Evolutionary conservation across 768 basidiomycete species (phyloP).

Genomic region (Suillus cothurnatus): DNA sequence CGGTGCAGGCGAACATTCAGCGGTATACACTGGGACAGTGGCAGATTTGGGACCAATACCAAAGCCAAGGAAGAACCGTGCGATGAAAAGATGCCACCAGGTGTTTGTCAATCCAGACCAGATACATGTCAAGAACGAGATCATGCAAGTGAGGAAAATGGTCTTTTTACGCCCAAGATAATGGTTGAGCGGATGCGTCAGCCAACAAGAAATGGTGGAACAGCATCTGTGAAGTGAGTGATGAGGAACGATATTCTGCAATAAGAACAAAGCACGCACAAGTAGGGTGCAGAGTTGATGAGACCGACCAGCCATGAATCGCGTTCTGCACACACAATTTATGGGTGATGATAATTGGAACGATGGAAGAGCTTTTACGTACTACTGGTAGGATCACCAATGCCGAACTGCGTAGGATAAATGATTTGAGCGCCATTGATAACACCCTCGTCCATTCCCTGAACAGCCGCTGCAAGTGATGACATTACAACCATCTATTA

Average conservation of each 20-base stretch:
- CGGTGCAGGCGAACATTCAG: slow-evolving; percentile 76
- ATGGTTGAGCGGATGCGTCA: slow-evolving; percentile 71
- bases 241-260: slow-evolving; percentile 11
- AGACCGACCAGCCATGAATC: slow-evolving; percentile 79
- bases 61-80: slow-evolving; percentile 54
- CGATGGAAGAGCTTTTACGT: slow-evolving; percentile 12
- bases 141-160: slow-evolving; percentile 59
- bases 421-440: slow-evolving; percentile 46
- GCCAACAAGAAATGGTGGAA: slow-evolving; percentile 58
- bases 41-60: slow-evolving; percentile 57
- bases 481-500: slow-evolving; percentile 56
- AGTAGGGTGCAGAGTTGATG: slow-evolving; percentile 67
- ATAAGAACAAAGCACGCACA: slow-evolving; percentile 36
- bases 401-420: slow-evolving; percentile 60
- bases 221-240: slow-evolving; percentile 46
- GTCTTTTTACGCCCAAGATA: slow-evolving; percentile 63
- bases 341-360: slow-evolving; percentile 15
- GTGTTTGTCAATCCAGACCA: slow-evolving; percentile 57
- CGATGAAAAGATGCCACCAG: slow-evolving; percentile 60
- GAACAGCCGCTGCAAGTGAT: slow-evolving; percentile 80
- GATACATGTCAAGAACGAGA: slow-evolving; percentile 55
- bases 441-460: slow-evolving; percentile 52
- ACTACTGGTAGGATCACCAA: slow-evolving; percentile 34
- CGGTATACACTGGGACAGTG: slow-evolving; percentile 66
- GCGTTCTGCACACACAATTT: slow-evolving; percentile 25